Evolutionary conservation across 1,284 basidiomycete genomes (phyloP).

Genomic region (Ganoderma resinaceum): DNA sequence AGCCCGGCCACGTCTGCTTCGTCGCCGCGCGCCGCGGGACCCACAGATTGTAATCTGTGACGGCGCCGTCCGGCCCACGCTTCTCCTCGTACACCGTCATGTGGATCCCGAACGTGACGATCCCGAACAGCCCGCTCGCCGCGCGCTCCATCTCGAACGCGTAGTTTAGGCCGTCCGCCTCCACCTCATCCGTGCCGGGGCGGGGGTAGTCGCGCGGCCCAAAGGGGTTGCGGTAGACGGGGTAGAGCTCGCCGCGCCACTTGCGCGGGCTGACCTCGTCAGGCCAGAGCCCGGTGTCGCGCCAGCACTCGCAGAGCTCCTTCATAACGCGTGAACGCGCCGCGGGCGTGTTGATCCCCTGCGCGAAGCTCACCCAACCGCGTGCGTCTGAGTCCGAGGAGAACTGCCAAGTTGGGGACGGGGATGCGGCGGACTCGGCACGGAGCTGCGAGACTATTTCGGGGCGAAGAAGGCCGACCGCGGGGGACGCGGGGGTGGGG

Average conservation of each 20-base stretch:
- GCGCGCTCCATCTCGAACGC: slow-evolving; percentile 91
- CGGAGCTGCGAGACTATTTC: slow-evolving; percentile 59
- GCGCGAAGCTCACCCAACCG: slow-evolving; percentile 56
- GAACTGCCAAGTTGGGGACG: slow-evolving; percentile 39
- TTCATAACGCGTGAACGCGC: slow-evolving; percentile 67
- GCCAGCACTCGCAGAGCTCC: slow-evolving; percentile 73
- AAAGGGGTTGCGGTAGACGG: slow-evolving; percentile 81
- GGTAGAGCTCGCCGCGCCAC: slow-evolving; percentile 88
- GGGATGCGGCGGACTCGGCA: slow-evolving; percentile 52
- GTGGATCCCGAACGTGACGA: slow-evolving; percentile 91
- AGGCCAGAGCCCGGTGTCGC: slow-evolving; percentile 64
- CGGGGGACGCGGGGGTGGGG: slow-evolving; percentile 53
- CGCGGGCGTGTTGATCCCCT: slow-evolving; percentile 55
- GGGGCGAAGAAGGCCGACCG: slow-evolving; percentile 70
- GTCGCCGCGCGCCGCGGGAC: slow-evolving; percentile 86
- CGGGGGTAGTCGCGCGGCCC: slow-evolving; percentile 44
- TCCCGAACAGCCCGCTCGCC: slow-evolving; percentile 88
- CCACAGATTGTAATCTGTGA: slow-evolving; percentile 63
- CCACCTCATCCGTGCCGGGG: slow-evolving; percentile 27
- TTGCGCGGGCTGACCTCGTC: slow-evolving; percentile 75
- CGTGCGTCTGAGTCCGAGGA: neutral
- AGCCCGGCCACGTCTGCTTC: slow-evolving; percentile 89
- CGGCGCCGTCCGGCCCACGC: slow-evolving; percentile 53
- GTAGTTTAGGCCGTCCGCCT: slow-evolving; percentile 54
- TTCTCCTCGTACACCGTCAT: slow-evolving; percentile 70